Base-by-base conservation (phyloP, 73 alveolate species). In the Stentor roeselii region DNA sequence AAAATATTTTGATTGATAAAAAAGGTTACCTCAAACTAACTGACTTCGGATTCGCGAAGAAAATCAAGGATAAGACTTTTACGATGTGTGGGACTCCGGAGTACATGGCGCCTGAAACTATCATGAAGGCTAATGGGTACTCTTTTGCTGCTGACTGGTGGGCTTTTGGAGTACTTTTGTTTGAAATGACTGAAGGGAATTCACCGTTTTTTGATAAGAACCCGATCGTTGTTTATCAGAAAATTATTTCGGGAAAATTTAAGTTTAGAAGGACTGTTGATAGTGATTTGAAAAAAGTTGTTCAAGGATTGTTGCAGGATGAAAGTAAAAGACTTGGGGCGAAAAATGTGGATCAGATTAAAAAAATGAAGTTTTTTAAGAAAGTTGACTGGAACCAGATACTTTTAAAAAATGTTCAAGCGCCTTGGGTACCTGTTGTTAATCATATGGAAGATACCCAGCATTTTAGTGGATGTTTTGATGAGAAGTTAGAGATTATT, bases 71-170 rank as follows among this genome's bases (percentile, higher is more conserved):
- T 4, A 88, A 86, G 50, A 92, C 96, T 41, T 92, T 78, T 78
- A 94, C 98, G 59, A 91, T 94, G 38, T 94, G 98, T 84, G 98
- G 98, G 2, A 94, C 98, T 3, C 98, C 97, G 3, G 98, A 92
- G 75, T 94, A 92, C 80, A 80, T 92, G 14, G 98, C 98, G 3
- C 98, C 98, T 4, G 98, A 94, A 77, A 92, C 92, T 35, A 94
- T 94, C 42, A 84, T 89, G 77, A 75, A 83, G 74, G 83, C 86
- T 36, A 85, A 82, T 38, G 98, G 98, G 11, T 93, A 94, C 85
- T 90, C 90, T 31, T 89, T 86, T 75, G 83, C 84, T 60, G 98
- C 92, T 0, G 98, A 94, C 78, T 92, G 95, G 94, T 94, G 98
- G 98, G 98, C 98, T 35, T 90, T 89, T 3, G 98, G 98, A 11